Evolutionary conservation across 1,284 basidiomycete genomes (phyloP).

Genomic region (Cutaneotrichosporon sp.): DNA sequence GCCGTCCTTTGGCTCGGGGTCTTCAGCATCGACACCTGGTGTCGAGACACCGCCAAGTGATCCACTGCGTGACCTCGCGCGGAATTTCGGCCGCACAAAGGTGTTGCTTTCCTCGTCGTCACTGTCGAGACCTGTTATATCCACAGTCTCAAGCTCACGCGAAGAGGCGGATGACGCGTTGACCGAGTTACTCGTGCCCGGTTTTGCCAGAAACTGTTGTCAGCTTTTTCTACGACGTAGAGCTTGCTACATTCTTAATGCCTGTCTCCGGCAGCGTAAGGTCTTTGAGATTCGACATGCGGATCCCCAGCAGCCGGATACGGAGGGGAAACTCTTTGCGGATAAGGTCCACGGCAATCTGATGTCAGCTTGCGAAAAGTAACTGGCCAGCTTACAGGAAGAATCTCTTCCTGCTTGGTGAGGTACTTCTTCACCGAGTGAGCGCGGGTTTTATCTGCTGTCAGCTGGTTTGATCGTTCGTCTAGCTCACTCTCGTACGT

Average conservation of each 20-base stretch:
- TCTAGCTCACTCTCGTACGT: slow-evolving; percentile 40
- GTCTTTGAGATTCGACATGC: slow-evolving; percentile 79
- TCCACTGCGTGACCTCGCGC: slow-evolving; percentile 6
- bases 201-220: slow-evolving; percentile 29
- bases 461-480: slow-evolving; percentile 1
- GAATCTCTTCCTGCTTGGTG: slow-evolving; percentile 68
- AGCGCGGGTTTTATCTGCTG: slow-evolving; percentile 69
- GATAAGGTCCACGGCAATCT: slow-evolving; percentile 78
- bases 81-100: not conserved
- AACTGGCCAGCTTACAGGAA: slow-evolving; percentile 57
- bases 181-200: not conserved
- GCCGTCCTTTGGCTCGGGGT: slow-evolving; percentile 18
- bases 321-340: slow-evolving; percentile 69
- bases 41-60: slow-evolving; percentile 8
- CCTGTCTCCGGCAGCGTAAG: slow-evolving; percentile 48
- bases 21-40: slow-evolving; percentile 4
- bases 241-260: slow-evolving; percentile 33
- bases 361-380: slow-evolving; percentile 10
- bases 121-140: slow-evolving; percentile 10
- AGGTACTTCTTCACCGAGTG: slow-evolving; percentile 71
- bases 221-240: slow-evolving; percentile 1
- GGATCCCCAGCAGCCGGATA: slow-evolving; percentile 71
- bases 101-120: slow-evolving; percentile 16
- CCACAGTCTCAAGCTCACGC: slow-evolving; percentile 2
- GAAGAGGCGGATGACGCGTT: no score